phyloP scores from a whole-genome alignment of 116 monocot species.

The Cymodocea nodosa region DNA sequence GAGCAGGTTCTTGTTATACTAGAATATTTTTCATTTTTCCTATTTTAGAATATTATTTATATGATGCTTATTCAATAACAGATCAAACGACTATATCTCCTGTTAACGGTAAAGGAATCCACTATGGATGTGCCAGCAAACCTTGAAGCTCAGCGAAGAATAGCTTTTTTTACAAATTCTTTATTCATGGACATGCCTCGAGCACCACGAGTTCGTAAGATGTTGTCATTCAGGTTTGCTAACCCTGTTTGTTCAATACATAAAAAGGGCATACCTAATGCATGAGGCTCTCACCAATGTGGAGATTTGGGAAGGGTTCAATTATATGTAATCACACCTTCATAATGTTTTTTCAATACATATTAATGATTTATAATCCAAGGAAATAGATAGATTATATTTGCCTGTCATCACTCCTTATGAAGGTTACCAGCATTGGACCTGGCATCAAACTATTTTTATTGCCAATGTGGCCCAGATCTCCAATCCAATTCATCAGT shows the following conservation, averaged over 20 bases:
- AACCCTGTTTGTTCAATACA: not conserved
- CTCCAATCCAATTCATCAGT: too few relatives aligned
- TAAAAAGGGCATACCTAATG: too few relatives aligned
- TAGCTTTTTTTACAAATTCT: slow-evolving; percentile 92
- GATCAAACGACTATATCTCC: slow-evolving; percentile 81
- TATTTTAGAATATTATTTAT: not conserved
- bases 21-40: slow-evolving; percentile 1
- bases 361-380: not conserved
- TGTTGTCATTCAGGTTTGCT: slow-evolving; percentile 87
- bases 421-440: too few relatives aligned
- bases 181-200: slow-evolving; percentile 96
- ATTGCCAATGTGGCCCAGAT: too few relatives aligned
- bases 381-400: too few relatives aligned
- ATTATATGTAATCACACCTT: too few relatives aligned
- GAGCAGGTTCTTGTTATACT: slow-evolving; percentile 48
- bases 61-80: slow-evolving; percentile 17
- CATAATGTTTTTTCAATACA: too few relatives aligned
- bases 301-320: too few relatives aligned
- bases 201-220: slow-evolving; percentile 89
- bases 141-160: slow-evolving; percentile 83
- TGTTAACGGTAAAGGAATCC: slow-evolving; percentile 91
- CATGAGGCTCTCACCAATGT: too few relatives aligned
- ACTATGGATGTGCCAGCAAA: slow-evolving; percentile 91
- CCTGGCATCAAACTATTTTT: too few relatives aligned
- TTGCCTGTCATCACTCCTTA: too few relatives aligned